Percentiles rank a stretch among this genome's conserved stretches.
Evolutionary conservation across 805 yeast species (phyloP).

Genomic region (Schizosaccharomyces japonicus): DNA sequence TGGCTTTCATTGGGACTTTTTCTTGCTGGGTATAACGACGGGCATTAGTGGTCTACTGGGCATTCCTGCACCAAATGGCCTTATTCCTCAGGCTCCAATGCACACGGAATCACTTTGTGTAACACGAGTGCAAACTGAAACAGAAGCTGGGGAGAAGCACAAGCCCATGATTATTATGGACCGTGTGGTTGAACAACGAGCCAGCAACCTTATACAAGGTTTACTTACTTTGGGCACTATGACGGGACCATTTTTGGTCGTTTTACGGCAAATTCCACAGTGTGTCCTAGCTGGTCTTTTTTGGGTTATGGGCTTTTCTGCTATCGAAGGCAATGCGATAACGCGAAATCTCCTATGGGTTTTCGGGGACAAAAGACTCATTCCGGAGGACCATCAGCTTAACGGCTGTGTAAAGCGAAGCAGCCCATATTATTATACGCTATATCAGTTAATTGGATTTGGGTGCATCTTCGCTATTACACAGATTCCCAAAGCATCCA

Average conservation of each 20-base stretch:
- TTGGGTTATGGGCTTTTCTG: slow-evolving; percentile 67
- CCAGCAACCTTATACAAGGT: slow-evolving; percentile 71
- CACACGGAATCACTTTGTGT: slow-evolving; percentile 63
- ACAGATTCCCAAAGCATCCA: slow-evolving; percentile 57
- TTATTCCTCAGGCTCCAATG: slow-evolving; percentile 90
- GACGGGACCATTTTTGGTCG: slow-evolving; percentile 65
- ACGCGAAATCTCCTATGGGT: slow-evolving; percentile 38
- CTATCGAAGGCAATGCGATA: slow-evolving; percentile 44
- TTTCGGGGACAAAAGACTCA: slow-evolving; percentile 30
- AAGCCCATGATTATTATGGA: neutral
- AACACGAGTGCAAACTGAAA: slow-evolving; percentile 17
- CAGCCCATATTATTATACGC: slow-evolving; percentile 29
- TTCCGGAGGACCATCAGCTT: slow-evolving; percentile 17
- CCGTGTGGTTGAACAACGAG: slow-evolving; percentile 64
- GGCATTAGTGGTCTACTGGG: slow-evolving; percentile 74
- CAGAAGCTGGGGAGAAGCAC: neutral
- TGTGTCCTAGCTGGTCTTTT: slow-evolving; percentile 81
- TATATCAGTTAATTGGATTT: slow-evolving; percentile 40
- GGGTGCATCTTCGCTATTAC: slow-evolving; percentile 69
- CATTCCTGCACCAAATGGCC: slow-evolving; percentile 86
- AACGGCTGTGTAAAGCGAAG: slow-evolving; percentile 15
- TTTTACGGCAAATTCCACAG: slow-evolving; percentile 70
- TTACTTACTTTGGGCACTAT: slow-evolving; percentile 61
- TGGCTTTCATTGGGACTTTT: slow-evolving; percentile 79
- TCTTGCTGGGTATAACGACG: slow-evolving; percentile 62